These are phyloP conservation scores for Sextonia rubra DNA, from an alignment of 164 flowering plant species.

Conservation along the genomic window DNA sequence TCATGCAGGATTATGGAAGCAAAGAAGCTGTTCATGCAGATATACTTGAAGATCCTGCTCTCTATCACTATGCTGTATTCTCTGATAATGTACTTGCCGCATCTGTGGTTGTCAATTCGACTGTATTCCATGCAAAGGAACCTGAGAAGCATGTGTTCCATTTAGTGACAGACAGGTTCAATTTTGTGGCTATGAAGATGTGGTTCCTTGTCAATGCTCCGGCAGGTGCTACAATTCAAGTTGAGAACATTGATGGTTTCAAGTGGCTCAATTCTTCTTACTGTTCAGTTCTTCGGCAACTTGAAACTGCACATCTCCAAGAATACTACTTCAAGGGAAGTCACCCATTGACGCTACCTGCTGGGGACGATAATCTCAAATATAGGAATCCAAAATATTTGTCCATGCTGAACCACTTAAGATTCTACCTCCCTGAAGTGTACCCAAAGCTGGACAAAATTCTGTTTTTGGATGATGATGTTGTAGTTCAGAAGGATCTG, in stretches of 20 bases:
- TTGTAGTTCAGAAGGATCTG: slow-evolving; percentile 86
- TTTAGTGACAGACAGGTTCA: slow-evolving; percentile 75
- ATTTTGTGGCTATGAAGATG: slow-evolving; percentile 90
- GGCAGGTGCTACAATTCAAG: slow-evolving; percentile 67
- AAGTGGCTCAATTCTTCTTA: slow-evolving; percentile 89
- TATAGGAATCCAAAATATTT: slow-evolving; percentile 88
- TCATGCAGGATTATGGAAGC: slow-evolving; percentile 24
- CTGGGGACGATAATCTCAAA: slow-evolving; percentile 69
- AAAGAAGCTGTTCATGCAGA: slow-evolving; percentile 11
- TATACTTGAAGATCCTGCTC: slow-evolving; percentile 52
- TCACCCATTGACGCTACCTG: slow-evolving; percentile 39
- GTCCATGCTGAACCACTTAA: slow-evolving; percentile 87
- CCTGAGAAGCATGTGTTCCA: slow-evolving; percentile 84
- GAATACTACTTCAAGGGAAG: slow-evolving; percentile 80
- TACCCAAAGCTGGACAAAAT: slow-evolving; percentile 88
- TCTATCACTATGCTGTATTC: slow-evolving; percentile 86
- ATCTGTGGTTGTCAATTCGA: slow-evolving; percentile 91
- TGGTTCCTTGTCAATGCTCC: slow-evolving; percentile 89
- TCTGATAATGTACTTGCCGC: slow-evolving; percentile 83
- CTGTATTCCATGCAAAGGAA: slow-evolving; percentile 72
- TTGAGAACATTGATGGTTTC: slow-evolving; percentile 82
- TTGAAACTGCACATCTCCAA: slow-evolving; percentile 67
- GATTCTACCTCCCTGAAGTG: slow-evolving; percentile 86
- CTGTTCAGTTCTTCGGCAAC: slow-evolving; percentile 83
- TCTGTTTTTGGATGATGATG: slow-evolving; percentile 87